Percentiles rank a stretch among this genome's conserved stretches.
phyloP scores from a whole-genome alignment of 768 basidiomycete genomes.

The Leccinum disarticulatum region DNA sequence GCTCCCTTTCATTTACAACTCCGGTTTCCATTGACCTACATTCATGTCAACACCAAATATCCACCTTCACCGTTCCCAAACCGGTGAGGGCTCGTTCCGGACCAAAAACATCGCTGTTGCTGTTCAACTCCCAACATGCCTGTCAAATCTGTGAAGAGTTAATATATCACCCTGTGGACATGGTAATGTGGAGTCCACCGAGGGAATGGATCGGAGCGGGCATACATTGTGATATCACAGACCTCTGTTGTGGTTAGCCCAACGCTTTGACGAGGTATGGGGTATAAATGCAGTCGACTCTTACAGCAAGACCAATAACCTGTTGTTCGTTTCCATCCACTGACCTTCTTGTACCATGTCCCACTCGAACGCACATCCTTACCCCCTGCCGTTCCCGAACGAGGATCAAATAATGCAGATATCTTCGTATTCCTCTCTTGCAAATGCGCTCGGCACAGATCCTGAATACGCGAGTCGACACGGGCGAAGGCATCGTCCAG shows the following conservation, averaged over 20 bases:
- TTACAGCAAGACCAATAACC: conserved; percentile 1
- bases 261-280: conserved; percentile 18
- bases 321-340: background rate
- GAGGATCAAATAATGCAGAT: conserved; percentile 15
- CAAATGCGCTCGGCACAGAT: conserved; percentile 22
- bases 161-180: conserved; percentile 11
- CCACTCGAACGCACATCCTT: conserved; percentile 10
- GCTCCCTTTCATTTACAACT: conserved; percentile 7
- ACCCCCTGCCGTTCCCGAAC: conserved; percentile 24
- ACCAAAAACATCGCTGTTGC: conserved; percentile 8
- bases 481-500: background rate
- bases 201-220: conserved; percentile 1
- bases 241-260: background rate
- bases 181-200: conserved; percentile 1
- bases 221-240: background rate
- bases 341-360: conserved; percentile 17
- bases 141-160: background rate
- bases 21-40: background rate
- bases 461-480: conserved; percentile 12
- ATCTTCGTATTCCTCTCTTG: conserved; percentile 27
- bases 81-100: background rate
- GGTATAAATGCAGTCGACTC: conserved; percentile 22
- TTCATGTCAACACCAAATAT: background rate
- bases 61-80: background rate
- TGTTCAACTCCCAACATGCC: background rate